Evolutionary conservation across 106 monocot genomes (phyloP).

Genomic region (Dendrobium catenatum): DNA sequence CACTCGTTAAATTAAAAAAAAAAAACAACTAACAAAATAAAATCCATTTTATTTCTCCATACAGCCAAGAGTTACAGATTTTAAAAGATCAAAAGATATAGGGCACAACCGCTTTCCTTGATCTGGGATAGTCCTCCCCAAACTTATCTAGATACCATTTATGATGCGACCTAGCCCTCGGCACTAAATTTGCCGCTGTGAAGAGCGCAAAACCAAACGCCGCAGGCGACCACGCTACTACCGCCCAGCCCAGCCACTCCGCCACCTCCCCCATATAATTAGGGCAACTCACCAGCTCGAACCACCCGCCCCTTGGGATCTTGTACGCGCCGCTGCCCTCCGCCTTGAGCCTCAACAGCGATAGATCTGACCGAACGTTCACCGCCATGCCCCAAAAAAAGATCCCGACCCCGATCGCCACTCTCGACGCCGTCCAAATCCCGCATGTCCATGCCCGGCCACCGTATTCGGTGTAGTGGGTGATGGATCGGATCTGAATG

Average conservation of each 20-base stretch:
- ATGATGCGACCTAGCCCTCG: constrained; percentile 53
- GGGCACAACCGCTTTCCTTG: constrained; percentile 60
- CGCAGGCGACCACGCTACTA: constrained; percentile 62
- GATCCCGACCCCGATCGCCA: constrained; percentile 31
- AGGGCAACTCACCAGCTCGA: constrained; percentile 69
- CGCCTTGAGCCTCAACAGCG: constrained; percentile 50
- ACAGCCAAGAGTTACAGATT: not conserved
- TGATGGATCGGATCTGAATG: constrained; percentile 51
- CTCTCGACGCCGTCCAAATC: constrained; percentile 16
- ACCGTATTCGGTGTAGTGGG: constrained; percentile 27
- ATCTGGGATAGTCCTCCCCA: constrained; percentile 42
- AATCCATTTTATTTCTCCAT: no score
- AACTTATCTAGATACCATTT: constrained; percentile 79
- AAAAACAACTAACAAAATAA: no score
- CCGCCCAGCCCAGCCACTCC: constrained; percentile 90
- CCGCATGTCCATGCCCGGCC: not conserved
- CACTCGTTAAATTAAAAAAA: no score
- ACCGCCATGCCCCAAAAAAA: constrained; percentile 79
- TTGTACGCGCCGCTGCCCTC: constrained; percentile 46
- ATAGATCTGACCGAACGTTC: constrained; percentile 60
- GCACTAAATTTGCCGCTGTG: constrained; percentile 71
- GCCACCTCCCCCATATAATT: constrained; percentile 85
- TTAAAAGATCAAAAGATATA: constrained; percentile 25
- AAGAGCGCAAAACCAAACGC: constrained; percentile 66
- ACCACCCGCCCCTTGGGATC: constrained; percentile 76